These are phyloP conservation scores for Kwoniella bestiolae DNA, from an alignment of 768 basidiomycete species.

Conservation along the genomic window DNA sequence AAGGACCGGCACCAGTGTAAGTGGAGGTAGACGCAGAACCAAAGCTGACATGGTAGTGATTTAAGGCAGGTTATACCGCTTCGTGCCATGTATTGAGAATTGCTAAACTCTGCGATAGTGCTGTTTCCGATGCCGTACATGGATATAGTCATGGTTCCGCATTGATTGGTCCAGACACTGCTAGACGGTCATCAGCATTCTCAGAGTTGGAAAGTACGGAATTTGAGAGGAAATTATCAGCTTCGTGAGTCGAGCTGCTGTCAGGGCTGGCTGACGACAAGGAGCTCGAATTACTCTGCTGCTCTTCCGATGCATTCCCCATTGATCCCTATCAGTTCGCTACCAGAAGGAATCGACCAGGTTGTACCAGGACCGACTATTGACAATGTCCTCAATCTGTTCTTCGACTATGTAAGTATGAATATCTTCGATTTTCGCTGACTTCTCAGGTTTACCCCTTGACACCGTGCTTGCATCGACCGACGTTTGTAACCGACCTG, in stretches of 20 bases:
- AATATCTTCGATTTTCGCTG: neutral
- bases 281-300: conserved; percentile 14
- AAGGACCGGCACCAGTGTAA: conserved; percentile 49
- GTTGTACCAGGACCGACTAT: conserved; percentile 36
- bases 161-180: neutral
- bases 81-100: too few species aligned
- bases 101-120: conserved; percentile 10
- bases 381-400: conserved; percentile 39
- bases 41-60: conserved; percentile 18
- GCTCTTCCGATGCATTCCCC: conserved; percentile 21
- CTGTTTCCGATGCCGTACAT: conserved; percentile 43
- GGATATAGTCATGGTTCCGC: conserved; percentile 19
- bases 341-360: conserved; percentile 43
- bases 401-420: conserved; percentile 48
- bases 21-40: conserved; percentile 11
- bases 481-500: conserved; percentile 89
- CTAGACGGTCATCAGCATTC: conserved; percentile 9
- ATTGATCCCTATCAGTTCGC: neutral
- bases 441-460: conserved; percentile 72
- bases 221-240: conserved; percentile 13
- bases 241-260: conserved; percentile 1
- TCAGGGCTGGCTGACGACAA: neutral
- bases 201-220: conserved; percentile 7
- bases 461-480: conserved; percentile 88
- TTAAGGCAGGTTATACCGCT: conserved; percentile 30